Conservation (phyloP, 306 rosid species). For the apple (Malus domestica) region DNA sequence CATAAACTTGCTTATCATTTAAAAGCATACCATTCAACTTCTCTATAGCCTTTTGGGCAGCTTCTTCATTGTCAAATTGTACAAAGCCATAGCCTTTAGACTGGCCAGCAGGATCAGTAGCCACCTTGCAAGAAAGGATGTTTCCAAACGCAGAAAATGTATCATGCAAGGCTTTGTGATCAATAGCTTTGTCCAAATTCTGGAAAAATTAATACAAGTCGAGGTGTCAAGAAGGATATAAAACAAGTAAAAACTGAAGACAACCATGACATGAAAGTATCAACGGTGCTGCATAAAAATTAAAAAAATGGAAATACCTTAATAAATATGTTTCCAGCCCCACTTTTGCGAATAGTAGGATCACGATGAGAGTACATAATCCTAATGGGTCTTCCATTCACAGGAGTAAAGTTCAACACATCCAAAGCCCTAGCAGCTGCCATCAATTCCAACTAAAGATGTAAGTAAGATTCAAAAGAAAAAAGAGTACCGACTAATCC, state of each 20-base stretch:
- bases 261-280: neutral
- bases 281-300: neutral
- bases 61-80: conserved; percentile 81
- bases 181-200: conserved; percentile 93
- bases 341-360: conserved; percentile 91
- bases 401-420: conserved; percentile 75
- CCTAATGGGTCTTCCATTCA: conserved; percentile 71
- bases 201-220: conserved; percentile 27
- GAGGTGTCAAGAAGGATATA: conserved; percentile 6
- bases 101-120: conserved; percentile 76
- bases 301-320: conserved; percentile 40
- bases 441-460: conserved; percentile 3
- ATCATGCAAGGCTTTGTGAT: conserved; percentile 91
- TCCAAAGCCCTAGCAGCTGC: conserved; percentile 97
- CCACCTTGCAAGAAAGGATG: conserved; percentile 94
- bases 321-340: conserved; percentile 88
- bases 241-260: neutral
- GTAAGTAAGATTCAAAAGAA: neutral
- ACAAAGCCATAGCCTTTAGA: conserved; percentile 98
- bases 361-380: conserved; percentile 96
- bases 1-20: conserved; percentile 93
- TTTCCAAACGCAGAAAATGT: conserved; percentile 85
- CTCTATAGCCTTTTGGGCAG: conserved; percentile 86
- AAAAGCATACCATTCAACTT: conserved; percentile 92
- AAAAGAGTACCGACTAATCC: neutral